Evolutionary conservation across 257 asterid genomes (phyloP).

Genomic region (Solanum chiquidenum): DNA sequence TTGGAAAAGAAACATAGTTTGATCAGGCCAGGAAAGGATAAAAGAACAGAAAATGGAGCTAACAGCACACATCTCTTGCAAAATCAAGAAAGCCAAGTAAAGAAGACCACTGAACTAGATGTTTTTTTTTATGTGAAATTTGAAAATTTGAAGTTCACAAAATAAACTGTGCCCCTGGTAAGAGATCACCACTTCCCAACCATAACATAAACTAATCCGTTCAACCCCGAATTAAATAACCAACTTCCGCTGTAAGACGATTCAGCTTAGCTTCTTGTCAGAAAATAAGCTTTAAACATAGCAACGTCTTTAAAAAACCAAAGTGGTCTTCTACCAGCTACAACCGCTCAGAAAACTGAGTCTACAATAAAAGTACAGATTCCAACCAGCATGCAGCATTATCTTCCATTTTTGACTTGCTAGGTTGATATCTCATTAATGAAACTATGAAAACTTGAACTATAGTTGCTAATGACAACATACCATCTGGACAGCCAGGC

Average conservation of each 20-base stretch:
- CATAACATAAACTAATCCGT: neutral
- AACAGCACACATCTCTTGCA: neutral
- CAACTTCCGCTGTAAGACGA: neutral
- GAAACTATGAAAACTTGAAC: neutral
- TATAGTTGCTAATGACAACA: neutral
- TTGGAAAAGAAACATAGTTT: neutral
- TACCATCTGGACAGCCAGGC: neutral
- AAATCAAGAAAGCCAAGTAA: neutral
- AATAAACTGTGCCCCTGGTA: neutral
- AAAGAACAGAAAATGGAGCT: neutral
- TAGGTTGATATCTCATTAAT: neutral
- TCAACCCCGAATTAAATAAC: neutral
- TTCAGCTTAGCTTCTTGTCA: neutral
- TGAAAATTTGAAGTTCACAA: too few relatives aligned
- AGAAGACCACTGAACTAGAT: neutral
- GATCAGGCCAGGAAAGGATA: neutral
- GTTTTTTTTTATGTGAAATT: too few relatives aligned
- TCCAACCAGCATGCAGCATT: neutral
- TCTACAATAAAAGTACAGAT: neutral
- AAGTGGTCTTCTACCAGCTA: neutral
- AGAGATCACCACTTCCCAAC: neutral
- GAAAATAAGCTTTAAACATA: neutral
- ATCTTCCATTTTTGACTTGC: neutral
- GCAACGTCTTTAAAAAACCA: neutral
- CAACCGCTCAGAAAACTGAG: neutral